These are phyloP conservation scores for Fusarium sambucinum DNA, from an alignment of 2,329 filamentous ascomycete genomes.

Conservation along the genomic window DNA sequence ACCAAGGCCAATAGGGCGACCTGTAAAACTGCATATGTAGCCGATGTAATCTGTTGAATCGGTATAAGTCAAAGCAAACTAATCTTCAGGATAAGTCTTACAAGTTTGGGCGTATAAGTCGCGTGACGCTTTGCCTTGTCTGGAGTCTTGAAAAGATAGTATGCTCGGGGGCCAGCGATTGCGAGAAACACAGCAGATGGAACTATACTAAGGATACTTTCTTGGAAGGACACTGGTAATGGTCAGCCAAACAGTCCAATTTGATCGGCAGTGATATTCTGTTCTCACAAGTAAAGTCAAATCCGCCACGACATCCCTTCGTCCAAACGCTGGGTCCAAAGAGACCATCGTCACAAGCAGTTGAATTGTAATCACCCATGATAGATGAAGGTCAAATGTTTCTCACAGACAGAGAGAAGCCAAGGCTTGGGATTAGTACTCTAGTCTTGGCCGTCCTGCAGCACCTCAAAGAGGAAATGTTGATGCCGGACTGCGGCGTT, in stretches of 20 bases:
- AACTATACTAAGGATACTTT: constrained; percentile 45
- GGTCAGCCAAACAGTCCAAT: constrained; percentile 9
- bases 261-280: neutral
- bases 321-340: constrained; percentile 49
- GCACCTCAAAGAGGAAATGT: neutral
- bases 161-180: constrained; percentile 38
- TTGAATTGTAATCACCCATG: constrained; percentile 46
- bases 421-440: neutral
- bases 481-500: neutral
- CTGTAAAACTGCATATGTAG: constrained; percentile 43
- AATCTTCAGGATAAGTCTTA: neutral
- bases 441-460: neutral
- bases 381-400: neutral
- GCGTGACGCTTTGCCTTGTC: constrained; percentile 45
- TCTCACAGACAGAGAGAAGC: neutral
- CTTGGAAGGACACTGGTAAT: constrained; percentile 48
- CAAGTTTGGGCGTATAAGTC: constrained; percentile 49
- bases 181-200: constrained; percentile 47
- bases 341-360: constrained; percentile 47
- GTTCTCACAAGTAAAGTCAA: constrained; percentile 50
- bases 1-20: constrained; percentile 47
- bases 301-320: constrained; percentile 50
- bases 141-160: constrained; percentile 42
- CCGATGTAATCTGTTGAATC: constrained; percentile 38
- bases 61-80: neutral